Base-by-base conservation (phyloP, 768 basidiomycete species). In the Candolleomyces eurysporus region DNA sequence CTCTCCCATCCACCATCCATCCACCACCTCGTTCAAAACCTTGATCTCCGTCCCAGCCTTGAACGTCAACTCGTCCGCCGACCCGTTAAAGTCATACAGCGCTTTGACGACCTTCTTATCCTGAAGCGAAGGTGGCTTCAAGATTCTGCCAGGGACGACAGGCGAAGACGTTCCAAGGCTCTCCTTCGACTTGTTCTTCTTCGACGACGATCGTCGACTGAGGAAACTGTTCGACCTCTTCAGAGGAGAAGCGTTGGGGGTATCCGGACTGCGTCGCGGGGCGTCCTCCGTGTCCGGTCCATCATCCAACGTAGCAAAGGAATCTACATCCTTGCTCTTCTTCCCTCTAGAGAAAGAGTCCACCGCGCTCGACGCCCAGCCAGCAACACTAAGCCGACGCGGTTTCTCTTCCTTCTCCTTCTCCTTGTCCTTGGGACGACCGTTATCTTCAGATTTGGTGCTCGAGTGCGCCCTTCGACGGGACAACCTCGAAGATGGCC, bases 1-100 rank as follows among this genome's bases (percentile, higher is more conserved):
- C 69, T 90, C 86, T 7, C 94, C 94, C 78, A 94, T 84, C 90
- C 92, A 96, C 94, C 94, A 96, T 62, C 86, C 93, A 63, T 92
- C 90, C 39, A 93, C 77, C 0, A 94, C 91, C 70, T 96, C 92
- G 39, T 86, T 87, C 31, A 92, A 66, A 31, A 95, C 87, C 14
- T 80, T 72, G 60, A 97, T 89, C 65, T 92, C 85, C 45, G 89
- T 88, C 0, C 93, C 94, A 5, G 80, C 76, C 60, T 76, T 81
- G 76, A 96, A 89, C 48, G 82, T 82, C 42, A 97, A 77, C 71
- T 96, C 94, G 65, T 95, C 94, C 2, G 84, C 75, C 2, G 87
- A 87, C 3, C 86, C 91, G 0, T 76, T 72, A 71, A 93, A 96
- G 71, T 91, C 89, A 68, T 89, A 86, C 65, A 90, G 67, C 0